Base-by-base conservation (phyloP, 495 filamentous ascomycete species). In the Penicillium coffeae region DNA sequence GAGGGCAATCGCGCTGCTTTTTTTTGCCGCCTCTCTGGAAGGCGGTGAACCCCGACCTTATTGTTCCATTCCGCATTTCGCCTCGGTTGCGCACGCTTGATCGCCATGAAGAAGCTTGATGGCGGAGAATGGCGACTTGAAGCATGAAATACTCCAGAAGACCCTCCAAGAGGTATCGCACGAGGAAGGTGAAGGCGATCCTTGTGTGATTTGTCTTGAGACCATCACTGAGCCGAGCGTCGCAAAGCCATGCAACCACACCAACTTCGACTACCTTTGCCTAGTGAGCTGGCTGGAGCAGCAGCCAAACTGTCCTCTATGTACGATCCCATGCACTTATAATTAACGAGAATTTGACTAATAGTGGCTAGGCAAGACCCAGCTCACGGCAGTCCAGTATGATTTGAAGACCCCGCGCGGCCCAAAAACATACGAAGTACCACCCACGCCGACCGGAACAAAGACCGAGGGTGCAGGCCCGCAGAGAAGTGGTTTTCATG, bases 211-310 rank as follows among this genome's bases (percentile, higher is more conserved):
- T 59, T 96, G 90, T 63, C 79, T 95, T 40, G 85, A 90, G 48
- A 59, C 68, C 38, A 74, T 95, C 64, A 80, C 83, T 4, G 88
- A 92, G 55, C 69, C 81, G 32, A 86, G 85, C 47, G 68, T 83
- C 14, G 81, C 87, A 3, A 69, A 77, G 32, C 88, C 89, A 14
- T 96, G 90, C 76, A 74, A 76, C 15, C 90, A 96, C 73, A 64
- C 77, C 38, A 83, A 81, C 56, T 95, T 93, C 63, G 89, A 95
- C 68, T 91, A 89, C 62, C 57, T 90, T 10, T 96, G 90, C 58
- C 78, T 95, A 8, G 62, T 87, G 15, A 90, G 80, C 69, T 95
- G 90, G 90, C 70, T 91, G 12, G 79, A 92, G 55, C 75, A 89
- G 58, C 79, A 79, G 19, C 66, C 84, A 0, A 78, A 67, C 41